Evolutionary conservation across 305 asterid species (phyloP), one percentile per base, ranked within the genome.

Genomic region (Fraxinus latifolia): DNA sequence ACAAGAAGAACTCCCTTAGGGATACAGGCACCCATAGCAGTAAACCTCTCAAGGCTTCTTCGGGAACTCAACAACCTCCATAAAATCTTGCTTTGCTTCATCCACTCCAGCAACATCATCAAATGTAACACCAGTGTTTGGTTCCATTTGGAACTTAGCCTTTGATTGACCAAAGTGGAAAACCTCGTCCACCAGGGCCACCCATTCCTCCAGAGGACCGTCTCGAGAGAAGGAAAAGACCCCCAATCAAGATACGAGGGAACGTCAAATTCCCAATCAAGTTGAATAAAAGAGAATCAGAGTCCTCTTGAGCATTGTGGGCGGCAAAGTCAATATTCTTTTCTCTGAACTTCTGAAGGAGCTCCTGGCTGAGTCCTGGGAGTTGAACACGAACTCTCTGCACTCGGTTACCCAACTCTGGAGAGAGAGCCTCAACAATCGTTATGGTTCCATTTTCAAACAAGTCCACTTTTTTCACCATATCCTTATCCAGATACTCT

Each of bases 81-180:
- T 88, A 82, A 95, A 95, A 88, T 95, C 98, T 88, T 95, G 98
- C 82, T 95, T 93, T 77, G 98, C 98, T 88, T 93, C 98, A 77
- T 95, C 98, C n/a, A 95, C 98, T 37, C 98, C 98, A 23, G 98
- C 98, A 70, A 95, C 98, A 80, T 95, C 98, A 81, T 92, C 94
- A 62, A 93, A 95, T 29, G 98, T 95, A 12, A 93, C 98, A 11
- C 97, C 98, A 2, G 98, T 95, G 88, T 90, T 95, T 23, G 98
- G 98, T 77, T 95, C 98, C 98, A 95, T 95, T 80, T 92, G 98
- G 87, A 95, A 95, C 87, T 95, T 95, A 15, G 97, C 98, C 83
- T 91, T 93, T 5, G 98, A 93, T 67, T 93, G 97, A 80, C 97
- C 97, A 84, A 93, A 94, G 44, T 1, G 97, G 97, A 84, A 88